Conservation (phyloP, 106 monocot genomes). For the Ottelia alismoides region DNA sequence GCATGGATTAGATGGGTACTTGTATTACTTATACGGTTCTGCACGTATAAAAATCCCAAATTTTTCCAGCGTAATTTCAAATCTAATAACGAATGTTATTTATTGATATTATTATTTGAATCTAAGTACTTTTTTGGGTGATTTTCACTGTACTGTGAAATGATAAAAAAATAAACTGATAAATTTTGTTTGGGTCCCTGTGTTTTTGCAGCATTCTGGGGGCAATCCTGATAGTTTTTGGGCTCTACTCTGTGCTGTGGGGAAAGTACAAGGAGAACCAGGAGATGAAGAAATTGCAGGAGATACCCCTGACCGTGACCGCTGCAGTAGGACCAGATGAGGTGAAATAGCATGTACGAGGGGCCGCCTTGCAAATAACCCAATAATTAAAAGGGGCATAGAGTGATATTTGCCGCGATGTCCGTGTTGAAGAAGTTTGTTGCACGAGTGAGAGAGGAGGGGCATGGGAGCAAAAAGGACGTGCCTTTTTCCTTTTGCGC, state of each 20-base stretch:
- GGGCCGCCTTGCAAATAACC: no score
- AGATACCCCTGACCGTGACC: no score
- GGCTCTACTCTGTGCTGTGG: no score
- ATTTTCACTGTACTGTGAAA: neutral
- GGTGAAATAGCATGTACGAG: no score
- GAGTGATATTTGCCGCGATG: no score
- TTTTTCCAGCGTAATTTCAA: conserved; percentile 57
- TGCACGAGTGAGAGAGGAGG: no score
- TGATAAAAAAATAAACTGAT: neutral
- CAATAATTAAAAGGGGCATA: no score
- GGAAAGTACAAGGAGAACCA: conserved; percentile 55
- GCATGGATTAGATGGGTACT: no score
- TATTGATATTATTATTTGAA: conserved; percentile 66
- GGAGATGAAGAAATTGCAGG: conserved; percentile 25
- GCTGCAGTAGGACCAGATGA: no score
- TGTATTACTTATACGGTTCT: conserved; percentile 80
- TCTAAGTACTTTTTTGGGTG: conserved; percentile 55
- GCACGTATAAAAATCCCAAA: conserved; percentile 60
- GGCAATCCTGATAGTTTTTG: conserved; percentile 39
- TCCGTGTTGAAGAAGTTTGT: no score
- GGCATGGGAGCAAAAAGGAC: no score
- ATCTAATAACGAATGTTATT: conserved; percentile 68
- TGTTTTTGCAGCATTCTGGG: conserved; percentile 45
- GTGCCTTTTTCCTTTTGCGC: no score
- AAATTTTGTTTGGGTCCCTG: neutral